These are phyloP conservation scores for Fraxinus anomala DNA, from an alignment of 257 asterid species.

Conservation along the genomic window DNA sequence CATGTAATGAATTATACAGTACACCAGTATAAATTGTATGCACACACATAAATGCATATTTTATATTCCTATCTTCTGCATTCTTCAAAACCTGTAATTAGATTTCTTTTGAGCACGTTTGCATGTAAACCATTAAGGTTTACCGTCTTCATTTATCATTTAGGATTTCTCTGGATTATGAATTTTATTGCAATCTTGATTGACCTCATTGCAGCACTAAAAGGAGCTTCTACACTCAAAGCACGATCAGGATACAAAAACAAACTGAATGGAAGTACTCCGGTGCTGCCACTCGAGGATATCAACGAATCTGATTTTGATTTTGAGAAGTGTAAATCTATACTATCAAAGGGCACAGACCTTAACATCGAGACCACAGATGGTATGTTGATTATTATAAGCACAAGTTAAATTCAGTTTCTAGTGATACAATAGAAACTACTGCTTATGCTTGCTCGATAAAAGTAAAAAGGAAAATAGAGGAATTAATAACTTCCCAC, in stretches of 20 bases:
- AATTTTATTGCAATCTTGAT: conserved; percentile 1
- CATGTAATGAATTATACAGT: conserved; percentile 50
- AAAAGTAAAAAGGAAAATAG: background rate
- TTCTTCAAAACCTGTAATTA: background rate
- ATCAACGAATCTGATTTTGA: conserved; percentile 51
- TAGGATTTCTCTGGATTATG: conserved; percentile 4
- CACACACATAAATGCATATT: background rate
- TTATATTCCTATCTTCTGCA: background rate
- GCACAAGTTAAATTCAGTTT: background rate
- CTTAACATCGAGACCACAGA: conserved; percentile 61
- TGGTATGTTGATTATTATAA: conserved; percentile 44
- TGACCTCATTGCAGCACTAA: conserved; percentile 57
- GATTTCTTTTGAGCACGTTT: background rate
- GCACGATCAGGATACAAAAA: conserved; percentile 62
- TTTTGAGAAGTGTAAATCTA: conserved; percentile 62
- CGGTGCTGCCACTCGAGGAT: conserved; percentile 68
- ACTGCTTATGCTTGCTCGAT: background rate
- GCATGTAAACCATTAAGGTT: background rate
- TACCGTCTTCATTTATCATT: background rate
- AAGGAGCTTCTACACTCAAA: conserved; percentile 84
- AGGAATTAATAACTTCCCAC: background rate
- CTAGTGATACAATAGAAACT: background rate
- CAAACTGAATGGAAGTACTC: conserved; percentile 63
- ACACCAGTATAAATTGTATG: background rate
- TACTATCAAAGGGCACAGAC: conserved; percentile 71